phyloP scores from a whole-genome alignment of 345 rosid species.

The Eucalyptus regnans region DNA sequence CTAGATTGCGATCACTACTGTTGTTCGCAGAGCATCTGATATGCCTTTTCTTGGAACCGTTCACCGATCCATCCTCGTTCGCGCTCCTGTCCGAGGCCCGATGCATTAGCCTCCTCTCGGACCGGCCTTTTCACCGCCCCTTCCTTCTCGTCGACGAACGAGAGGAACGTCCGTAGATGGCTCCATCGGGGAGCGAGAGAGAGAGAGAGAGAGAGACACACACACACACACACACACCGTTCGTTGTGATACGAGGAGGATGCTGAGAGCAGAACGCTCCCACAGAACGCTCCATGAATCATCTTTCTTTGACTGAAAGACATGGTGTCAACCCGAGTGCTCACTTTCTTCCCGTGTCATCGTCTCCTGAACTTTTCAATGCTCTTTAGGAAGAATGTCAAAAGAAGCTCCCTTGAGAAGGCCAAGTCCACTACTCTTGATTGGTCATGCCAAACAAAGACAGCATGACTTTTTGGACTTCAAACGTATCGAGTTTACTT shows the following conservation, averaged over 20 bases:
- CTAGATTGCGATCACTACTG: no score
- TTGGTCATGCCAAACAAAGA: background rate
- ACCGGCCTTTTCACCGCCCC: background rate
- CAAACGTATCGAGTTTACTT: background rate
- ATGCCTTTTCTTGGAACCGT: background rate
- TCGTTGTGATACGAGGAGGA: background rate
- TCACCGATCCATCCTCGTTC: background rate
- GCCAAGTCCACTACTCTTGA: background rate
- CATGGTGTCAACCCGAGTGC: background rate
- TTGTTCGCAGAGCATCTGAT: background rate
- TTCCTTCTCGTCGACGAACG: background rate
- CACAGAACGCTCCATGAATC: background rate
- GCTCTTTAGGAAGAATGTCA: background rate
- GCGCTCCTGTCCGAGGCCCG: background rate
- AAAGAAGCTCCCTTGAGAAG: background rate
- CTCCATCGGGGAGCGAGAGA: background rate
- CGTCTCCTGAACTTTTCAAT: background rate
- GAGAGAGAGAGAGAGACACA: no score
- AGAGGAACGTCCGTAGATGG: background rate
- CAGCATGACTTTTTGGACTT: background rate
- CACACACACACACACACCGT: background rate
- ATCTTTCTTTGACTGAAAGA: background rate
- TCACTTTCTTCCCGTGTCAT: background rate
- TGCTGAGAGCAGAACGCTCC: background rate
- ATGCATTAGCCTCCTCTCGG: background rate